Conservation (phyloP, 1,139 yeast species). For the Protomyces pachydermus region DNA sequence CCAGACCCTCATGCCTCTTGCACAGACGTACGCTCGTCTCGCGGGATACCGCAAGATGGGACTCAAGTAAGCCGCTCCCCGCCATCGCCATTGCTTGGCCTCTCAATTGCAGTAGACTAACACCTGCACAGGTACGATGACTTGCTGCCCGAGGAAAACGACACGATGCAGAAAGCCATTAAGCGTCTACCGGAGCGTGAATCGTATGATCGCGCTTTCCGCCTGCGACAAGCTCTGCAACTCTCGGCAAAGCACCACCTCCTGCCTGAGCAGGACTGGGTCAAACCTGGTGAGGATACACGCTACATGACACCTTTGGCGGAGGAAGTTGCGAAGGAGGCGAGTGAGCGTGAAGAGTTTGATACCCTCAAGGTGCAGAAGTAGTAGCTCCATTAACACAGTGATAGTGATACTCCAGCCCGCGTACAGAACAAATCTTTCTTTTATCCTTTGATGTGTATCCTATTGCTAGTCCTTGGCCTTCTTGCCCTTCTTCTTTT, state of each 20-base stretch:
- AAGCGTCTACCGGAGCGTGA: conserved; percentile 79
- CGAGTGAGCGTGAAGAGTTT: conserved; percentile 28
- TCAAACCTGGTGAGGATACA: conserved; percentile 75
- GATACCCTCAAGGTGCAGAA: conserved; percentile 26
- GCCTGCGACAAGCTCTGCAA: conserved; percentile 90
- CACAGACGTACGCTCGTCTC: conserved; percentile 27
- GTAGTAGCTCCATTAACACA: not conserved
- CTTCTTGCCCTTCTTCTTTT: not conserved
- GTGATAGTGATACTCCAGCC: too few species aligned
- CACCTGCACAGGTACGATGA: conserved; percentile 59
- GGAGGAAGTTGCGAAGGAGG: conserved; percentile 25
- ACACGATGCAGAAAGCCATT: conserved; percentile 79
- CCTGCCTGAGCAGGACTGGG: conserved; percentile 72
- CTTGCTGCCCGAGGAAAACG: conserved; percentile 79
- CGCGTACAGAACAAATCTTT: not conserved
- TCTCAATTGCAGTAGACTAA: not conserved
- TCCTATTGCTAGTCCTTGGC: not conserved
- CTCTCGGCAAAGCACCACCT: conserved; percentile 76
- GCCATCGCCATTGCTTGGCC: not conserved
- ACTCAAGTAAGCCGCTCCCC: conserved; percentile 20
- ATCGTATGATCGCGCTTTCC: conserved; percentile 83
- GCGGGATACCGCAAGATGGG: conserved; percentile 31
- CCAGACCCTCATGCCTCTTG: conserved; percentile 24
- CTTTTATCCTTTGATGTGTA: not conserved
- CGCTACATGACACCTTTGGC: conserved; percentile 67